These are phyloP conservation scores for Amylostereum areolatum DNA, from an alignment of 1,284 basidiomycete species.

Conservation along the genomic window DNA sequence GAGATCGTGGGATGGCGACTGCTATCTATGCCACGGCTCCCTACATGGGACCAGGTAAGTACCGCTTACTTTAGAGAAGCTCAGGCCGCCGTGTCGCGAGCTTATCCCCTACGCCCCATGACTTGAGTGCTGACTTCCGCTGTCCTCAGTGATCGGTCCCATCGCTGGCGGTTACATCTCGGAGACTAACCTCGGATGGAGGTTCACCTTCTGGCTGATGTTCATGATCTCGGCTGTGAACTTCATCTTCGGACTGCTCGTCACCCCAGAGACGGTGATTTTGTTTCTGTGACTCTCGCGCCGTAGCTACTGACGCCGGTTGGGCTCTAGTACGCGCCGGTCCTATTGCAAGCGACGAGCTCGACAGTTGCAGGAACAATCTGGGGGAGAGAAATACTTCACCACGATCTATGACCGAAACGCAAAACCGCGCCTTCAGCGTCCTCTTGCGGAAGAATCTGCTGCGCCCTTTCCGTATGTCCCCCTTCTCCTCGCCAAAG, in stretches of 20 bases:
- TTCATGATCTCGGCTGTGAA: conserved; percentile 49
- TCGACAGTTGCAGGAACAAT: conserved; percentile 37
- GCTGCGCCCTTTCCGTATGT: conserved; percentile 54
- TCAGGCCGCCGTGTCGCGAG: not conserved
- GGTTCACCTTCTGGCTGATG: conserved; percentile 72
- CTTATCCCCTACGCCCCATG: not conserved
- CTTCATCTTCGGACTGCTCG: conserved; percentile 37
- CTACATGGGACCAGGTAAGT: conserved; percentile 64
- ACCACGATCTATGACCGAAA: conserved; percentile 50
- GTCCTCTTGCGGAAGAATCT: conserved; percentile 41
- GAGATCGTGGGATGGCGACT: conserved; percentile 54
- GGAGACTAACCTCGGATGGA: conserved; percentile 50
- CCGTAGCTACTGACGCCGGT: not conserved
- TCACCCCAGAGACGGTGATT: conserved; percentile 46
- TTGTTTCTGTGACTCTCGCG: not conserved
- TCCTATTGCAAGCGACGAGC: conserved; percentile 58
- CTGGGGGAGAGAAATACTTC: conserved; percentile 36
- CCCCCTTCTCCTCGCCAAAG: conserved; percentile 1
- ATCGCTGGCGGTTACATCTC: conserved; percentile 60
- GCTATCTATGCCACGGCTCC: conserved; percentile 62
- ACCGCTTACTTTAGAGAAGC: conserved; percentile 6
- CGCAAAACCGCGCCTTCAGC: conserved; percentile 36
- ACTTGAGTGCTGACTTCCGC: too few species aligned
- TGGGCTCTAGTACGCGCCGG: conserved; percentile 53
- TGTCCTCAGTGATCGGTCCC: conserved; percentile 45